phyloP scores from a whole-genome alignment of 331 rosid genomes.

The Arachis monticola region DNA sequence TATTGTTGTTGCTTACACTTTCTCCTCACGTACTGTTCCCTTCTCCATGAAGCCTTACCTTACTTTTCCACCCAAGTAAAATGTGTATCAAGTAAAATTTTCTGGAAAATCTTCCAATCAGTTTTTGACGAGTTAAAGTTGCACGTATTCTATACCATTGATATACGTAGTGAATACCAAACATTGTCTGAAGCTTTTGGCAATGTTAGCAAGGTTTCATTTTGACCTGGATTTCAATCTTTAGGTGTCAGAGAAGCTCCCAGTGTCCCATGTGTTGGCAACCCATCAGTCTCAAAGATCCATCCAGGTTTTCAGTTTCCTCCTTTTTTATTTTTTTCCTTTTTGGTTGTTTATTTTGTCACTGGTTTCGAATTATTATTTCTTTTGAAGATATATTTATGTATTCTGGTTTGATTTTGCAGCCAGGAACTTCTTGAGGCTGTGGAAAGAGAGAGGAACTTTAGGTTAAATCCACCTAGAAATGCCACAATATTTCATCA shows the following conservation, averaged over 20 bases:
- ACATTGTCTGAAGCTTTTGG: constrained; percentile 28
- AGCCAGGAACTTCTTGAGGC: constrained; percentile 96
- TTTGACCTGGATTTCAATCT: constrained; percentile 17
- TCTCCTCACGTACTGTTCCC: neutral
- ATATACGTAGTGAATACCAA: neutral
- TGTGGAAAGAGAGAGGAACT: constrained; percentile 84
- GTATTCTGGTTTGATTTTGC: constrained; percentile 40
- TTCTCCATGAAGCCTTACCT: constrained; percentile 8
- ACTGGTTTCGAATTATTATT: constrained; percentile 15
- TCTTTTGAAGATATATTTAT: constrained; percentile 19
- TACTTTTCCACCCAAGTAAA: constrained; percentile 7
- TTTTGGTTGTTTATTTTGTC: constrained; percentile 23
- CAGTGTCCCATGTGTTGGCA: constrained; percentile 99
- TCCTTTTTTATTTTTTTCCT: neutral
- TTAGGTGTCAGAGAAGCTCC: constrained; percentile 97
- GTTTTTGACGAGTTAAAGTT: constrained; percentile 16
- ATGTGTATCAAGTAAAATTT: constrained; percentile 5
- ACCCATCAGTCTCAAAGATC: constrained; percentile 90
- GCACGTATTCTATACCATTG: neutral
- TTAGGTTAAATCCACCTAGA: constrained; percentile 79
- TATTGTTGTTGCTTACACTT: neutral
- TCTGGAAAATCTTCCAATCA: neutral
- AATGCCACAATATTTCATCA: constrained; percentile 92
- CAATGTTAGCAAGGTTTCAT: constrained; percentile 4
- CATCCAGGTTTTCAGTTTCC: constrained; percentile 65